Evolutionary conservation across 2,329 filamentous ascomycete species (phyloP).

Genomic region (Sphaerulina populicola): DNA sequence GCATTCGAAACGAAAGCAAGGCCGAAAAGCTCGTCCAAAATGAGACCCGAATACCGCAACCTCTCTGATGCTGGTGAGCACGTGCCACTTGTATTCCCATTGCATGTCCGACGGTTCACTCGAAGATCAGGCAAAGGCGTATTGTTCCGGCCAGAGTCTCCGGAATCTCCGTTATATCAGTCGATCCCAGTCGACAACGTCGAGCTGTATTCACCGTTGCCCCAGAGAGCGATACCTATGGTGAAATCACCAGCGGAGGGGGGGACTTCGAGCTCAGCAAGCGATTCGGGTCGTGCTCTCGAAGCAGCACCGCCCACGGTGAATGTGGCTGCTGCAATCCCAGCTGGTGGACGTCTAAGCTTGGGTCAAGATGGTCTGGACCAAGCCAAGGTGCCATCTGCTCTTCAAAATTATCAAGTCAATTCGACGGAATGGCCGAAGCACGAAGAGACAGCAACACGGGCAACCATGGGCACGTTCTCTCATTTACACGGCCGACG

Average conservation of each 20-base stretch:
- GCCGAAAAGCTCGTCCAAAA: neutral
- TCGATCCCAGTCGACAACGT: slow-evolving; percentile 18
- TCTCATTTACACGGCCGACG: slow-evolving; percentile 24
- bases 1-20: slow-evolving; percentile 16
- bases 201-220: slow-evolving; percentile 21
- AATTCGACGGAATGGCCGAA: neutral
- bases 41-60: neutral
- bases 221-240: slow-evolving; percentile 16
- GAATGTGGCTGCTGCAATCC: neutral
- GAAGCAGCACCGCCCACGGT: neutral
- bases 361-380: neutral
- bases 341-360: neutral
- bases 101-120: slow-evolving; percentile 25
- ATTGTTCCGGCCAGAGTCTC: slow-evolving; percentile 23
- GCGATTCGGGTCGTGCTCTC: neutral
- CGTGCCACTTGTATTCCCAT: slow-evolving; percentile 24
- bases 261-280: neutral
- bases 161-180: slow-evolving; percentile 24
- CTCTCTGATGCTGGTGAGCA: slow-evolving; percentile 4
- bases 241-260: slow-evolving; percentile 9
- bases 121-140: slow-evolving; percentile 20
- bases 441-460: neutral
- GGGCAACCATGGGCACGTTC: slow-evolving; percentile 3
- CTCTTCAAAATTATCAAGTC: neutral
- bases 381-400: neutral